Conservation (phyloP, 1,139 yeast genomes). For the Suhomyces anneliseae region DNA sequence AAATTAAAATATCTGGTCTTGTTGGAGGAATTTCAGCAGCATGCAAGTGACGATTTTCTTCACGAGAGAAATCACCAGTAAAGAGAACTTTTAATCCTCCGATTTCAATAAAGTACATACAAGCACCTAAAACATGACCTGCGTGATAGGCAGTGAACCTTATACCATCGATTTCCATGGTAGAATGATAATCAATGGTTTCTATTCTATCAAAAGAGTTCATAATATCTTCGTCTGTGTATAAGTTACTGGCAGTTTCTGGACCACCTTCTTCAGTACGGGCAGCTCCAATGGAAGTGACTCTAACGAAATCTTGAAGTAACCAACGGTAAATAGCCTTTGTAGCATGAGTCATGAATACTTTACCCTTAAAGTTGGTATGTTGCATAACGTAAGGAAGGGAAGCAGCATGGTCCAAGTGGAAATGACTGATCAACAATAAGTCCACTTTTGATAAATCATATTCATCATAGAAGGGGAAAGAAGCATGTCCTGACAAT, state of each 20-base stretch:
- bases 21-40: conserved; percentile 93
- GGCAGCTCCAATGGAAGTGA: conserved; percentile 62
- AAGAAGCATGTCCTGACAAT: conserved; percentile 79
- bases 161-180: conserved; percentile 90
- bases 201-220: conserved; percentile 88
- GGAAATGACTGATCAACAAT: conserved; percentile 88
- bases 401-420: conserved; percentile 96
- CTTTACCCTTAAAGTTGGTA: conserved; percentile 90
- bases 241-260: conserved; percentile 52
- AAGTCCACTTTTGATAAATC: conserved; percentile 87
- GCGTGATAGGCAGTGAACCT: conserved; percentile 98
- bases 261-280: conserved; percentile 25
- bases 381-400: conserved; percentile 98
- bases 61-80: conserved; percentile 96
- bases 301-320: conserved; percentile 89
- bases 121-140: conserved; percentile 98
- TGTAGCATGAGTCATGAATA: conserved; percentile 98
- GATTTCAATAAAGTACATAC: conserved; percentile 93
- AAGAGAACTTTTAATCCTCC: conserved; percentile 88
- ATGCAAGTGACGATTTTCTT: conserved; percentile 91
- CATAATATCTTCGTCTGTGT: conserved; percentile 87
- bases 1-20: conserved; percentile 85
- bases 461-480: conserved; percentile 94
- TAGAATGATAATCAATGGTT: conserved; percentile 92
- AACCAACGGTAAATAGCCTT: conserved; percentile 97